These are phyloP conservation scores for Babesia ovata DNA, from an alignment of 169 alveolate species.

Conservation along the genomic window DNA sequence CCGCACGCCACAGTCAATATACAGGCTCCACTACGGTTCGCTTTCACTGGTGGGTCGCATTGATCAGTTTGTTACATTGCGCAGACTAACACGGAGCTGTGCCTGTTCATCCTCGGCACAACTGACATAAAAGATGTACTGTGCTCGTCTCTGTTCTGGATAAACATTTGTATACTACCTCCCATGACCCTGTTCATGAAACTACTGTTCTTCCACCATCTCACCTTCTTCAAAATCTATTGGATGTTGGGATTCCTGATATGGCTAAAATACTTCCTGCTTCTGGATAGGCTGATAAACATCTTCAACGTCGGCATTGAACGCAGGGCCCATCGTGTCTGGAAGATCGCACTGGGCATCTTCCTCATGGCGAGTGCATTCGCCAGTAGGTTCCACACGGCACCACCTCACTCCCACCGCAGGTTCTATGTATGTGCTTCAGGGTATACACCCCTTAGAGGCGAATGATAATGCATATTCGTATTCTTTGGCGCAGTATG, in stretches of 20 bases:
- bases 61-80: background rate
- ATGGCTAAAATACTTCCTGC: conserved; percentile 52
- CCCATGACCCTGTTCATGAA: conserved; percentile 41
- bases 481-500: conserved; percentile 32
- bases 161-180: conserved; percentile 45
- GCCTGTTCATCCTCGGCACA: conserved; percentile 55
- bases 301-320: conserved; percentile 36
- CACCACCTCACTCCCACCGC: background rate
- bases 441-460: conserved; percentile 48
- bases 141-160: conserved; percentile 49
- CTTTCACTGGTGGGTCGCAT: conserved; percentile 46
- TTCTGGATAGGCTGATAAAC: conserved; percentile 32
- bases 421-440: conserved; percentile 63
- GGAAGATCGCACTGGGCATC: conserved; percentile 45
- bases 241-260: conserved; percentile 63
- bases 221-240: conserved; percentile 42
- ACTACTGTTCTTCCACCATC: conserved; percentile 25
- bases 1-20: conserved; percentile 33
- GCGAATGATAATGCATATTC: background rate
- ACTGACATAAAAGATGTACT: conserved; percentile 53
- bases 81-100: conserved; percentile 61
- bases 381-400: conserved; percentile 38
- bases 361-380: conserved; percentile 61
- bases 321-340: conserved; percentile 32
- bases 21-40: conserved; percentile 49